Conservation (phyloP, 441 rosid species). For the Mallotus japonicus region DNA sequence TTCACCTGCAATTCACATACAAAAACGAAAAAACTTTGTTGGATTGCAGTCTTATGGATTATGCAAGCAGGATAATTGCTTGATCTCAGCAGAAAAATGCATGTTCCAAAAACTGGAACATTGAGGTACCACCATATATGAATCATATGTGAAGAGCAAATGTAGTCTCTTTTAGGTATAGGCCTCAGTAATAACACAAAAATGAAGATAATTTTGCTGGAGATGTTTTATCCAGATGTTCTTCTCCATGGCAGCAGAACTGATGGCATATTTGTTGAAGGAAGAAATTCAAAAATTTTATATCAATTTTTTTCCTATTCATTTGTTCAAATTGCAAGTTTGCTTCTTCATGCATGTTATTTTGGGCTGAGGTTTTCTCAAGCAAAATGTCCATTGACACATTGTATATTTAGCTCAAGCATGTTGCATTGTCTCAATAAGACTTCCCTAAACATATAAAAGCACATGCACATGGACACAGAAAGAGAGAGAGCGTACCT, state of each 20-base stretch:
- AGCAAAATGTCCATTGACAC: background rate
- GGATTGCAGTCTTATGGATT: background rate
- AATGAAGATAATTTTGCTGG: background rate
- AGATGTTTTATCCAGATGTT: background rate
- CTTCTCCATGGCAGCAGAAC: too few species aligned
- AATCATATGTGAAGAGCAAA: background rate
- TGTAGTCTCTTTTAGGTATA: background rate
- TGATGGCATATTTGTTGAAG: background rate
- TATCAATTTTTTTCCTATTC: background rate
- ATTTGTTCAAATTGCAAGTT: background rate
- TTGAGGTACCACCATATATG: background rate
- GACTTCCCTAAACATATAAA: background rate
- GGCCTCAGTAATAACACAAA: background rate
- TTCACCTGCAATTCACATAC: constrained; percentile 40
- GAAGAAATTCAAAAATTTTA: background rate
- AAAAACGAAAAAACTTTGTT: background rate
- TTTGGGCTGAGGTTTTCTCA: background rate
- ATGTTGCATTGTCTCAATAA: background rate
- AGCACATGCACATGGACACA: background rate
- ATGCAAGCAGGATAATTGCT: too few species aligned
- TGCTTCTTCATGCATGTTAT: background rate
- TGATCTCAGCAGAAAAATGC: background rate
- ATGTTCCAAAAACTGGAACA: background rate
- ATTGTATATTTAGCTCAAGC: background rate
- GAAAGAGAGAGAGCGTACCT: constrained; percentile 33